Percentiles rank a stretch among this genome's conserved stretches.
Conservation (phyloP, 2,329 filamentous ascomycete species). For the Aureobasidium pullulans region DNA sequence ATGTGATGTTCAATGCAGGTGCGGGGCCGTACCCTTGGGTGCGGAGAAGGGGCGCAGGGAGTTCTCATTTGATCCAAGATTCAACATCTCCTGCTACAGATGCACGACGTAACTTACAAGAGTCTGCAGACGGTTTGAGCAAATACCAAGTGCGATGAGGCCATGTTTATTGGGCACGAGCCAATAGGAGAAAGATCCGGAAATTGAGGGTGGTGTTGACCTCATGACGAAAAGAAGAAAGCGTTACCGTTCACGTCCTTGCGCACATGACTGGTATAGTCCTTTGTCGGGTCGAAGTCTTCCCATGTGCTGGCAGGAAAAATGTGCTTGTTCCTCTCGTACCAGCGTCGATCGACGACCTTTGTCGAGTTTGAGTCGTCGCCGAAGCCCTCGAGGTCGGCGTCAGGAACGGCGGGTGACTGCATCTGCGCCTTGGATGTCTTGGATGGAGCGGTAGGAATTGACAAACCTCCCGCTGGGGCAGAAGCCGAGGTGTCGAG, state of each 20-base stretch:
- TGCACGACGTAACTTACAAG: neutral
- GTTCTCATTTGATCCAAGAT: conserved; percentile 2
- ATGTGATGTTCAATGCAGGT: conserved; percentile 3
- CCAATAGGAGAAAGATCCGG: neutral
- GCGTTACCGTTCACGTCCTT: conserved; percentile 85
- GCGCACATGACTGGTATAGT: conserved; percentile 69
- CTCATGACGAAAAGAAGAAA: conserved; percentile 55
- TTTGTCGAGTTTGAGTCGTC: conserved; percentile 81
- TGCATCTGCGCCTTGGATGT: conserved; percentile 2
- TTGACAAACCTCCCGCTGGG: conserved; percentile 12
- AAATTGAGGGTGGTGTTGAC: neutral
- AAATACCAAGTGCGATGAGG: neutral
- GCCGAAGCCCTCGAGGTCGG: conserved; percentile 59
- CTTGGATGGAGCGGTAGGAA: conserved; percentile 10
- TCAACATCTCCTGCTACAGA: neutral
- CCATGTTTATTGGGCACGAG: neutral
- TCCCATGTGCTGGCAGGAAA: conserved; percentile 95
- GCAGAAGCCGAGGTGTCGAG: conserved; percentile 4
- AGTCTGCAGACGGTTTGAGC: neutral
- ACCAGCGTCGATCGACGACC: conserved; percentile 94
- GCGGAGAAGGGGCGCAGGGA: neutral
- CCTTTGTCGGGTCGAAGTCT: conserved; percentile 83
- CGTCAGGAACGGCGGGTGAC: conserved; percentile 41
- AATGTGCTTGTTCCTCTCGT: conserved; percentile 96
- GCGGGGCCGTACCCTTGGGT: neutral